Percentiles rank a stretch among this genome's conserved stretches.
phyloP scores from a whole-genome alignment of 257 asterid genomes.

The Jacaranda copaia region DNA sequence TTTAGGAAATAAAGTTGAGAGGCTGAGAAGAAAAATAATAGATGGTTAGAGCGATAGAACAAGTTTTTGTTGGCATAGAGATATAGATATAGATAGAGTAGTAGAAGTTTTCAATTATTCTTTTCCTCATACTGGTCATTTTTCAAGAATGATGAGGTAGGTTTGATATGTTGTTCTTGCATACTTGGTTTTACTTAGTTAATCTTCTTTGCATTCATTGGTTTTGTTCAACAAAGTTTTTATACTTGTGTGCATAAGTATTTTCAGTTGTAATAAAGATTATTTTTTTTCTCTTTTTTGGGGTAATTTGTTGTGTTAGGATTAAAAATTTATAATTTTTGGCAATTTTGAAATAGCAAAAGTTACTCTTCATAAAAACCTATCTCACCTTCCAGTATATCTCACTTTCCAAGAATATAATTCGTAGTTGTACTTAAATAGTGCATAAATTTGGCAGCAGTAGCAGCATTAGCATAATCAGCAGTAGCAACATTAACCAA shows the following conservation, averaged over 20 bases:
- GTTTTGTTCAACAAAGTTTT: not conserved
- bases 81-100: conserved; percentile 38
- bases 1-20: conserved; percentile 29
- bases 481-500: no score
- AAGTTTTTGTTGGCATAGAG: conserved; percentile 34
- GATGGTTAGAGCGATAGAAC: conserved; percentile 21
- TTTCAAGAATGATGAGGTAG: conserved; percentile 32
- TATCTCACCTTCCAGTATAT: no score
- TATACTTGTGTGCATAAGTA: not conserved
- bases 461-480: no score
- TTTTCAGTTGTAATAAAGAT: not conserved
- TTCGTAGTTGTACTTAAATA: no score
- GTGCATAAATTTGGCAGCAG: no score
- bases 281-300: not conserved
- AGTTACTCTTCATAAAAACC: no score
- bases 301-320: conserved; percentile 33
- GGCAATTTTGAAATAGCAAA: conserved; percentile 19
- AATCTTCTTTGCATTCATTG: not conserved
- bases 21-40: conserved; percentile 28
- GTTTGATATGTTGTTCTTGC: conserved; percentile 44
- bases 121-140: conserved; percentile 18
- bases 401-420: no score
- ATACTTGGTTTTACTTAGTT: conserved; percentile 6
- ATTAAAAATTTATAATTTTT: not conserved
- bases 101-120: conserved; percentile 18